These are phyloP conservation scores for Cytospora schulzeri DNA, from an alignment of 2,329 filamentous ascomycete species.

Conservation along the genomic window DNA sequence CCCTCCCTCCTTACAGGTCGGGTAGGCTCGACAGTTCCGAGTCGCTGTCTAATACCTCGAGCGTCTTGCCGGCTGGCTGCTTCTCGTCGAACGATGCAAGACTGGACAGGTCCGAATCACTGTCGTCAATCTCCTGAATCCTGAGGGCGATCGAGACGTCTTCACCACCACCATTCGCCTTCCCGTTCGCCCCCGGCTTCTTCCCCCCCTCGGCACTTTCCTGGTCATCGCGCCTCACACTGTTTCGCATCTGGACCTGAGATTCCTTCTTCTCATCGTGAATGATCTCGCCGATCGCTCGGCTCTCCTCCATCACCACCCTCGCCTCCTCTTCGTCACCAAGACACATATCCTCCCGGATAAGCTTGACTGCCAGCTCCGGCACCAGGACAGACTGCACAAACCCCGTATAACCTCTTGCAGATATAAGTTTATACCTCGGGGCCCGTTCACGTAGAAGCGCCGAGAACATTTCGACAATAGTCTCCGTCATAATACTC, in stretches of 20 bases:
- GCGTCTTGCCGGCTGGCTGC: not conserved
- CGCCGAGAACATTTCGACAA: conserved; percentile 62
- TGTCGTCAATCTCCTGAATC: conserved; percentile 14
- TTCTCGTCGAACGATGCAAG: not conserved
- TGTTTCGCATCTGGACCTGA: not conserved
- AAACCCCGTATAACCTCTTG: conserved; percentile 67
- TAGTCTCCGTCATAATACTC: conserved; percentile 69
- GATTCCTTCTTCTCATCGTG: conserved; percentile 66
- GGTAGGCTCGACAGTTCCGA: conserved; percentile 17
- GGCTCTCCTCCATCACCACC: conserved; percentile 66
- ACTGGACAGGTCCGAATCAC: conserved; percentile 21
- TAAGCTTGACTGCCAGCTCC: conserved; percentile 61
- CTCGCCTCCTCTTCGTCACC: conserved; percentile 44
- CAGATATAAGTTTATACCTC: conserved; percentile 66
- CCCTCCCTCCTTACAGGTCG: not conserved
- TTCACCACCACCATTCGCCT: conserved; percentile 29
- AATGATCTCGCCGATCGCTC: conserved; percentile 66
- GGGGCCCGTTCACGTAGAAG: conserved; percentile 64
- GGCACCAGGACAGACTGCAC: conserved; percentile 78
- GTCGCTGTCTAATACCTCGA: conserved; percentile 9
- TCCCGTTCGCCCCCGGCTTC: conserved; percentile 29
- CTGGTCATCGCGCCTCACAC: conserved; percentile 29
- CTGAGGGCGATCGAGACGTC: conserved; percentile 12
- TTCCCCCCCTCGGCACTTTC: conserved; percentile 31
- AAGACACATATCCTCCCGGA: conserved; percentile 58